phyloP scores from a whole-genome alignment of 192 early-diverging fungal genomes.

The Linnemannia zychae region DNA sequence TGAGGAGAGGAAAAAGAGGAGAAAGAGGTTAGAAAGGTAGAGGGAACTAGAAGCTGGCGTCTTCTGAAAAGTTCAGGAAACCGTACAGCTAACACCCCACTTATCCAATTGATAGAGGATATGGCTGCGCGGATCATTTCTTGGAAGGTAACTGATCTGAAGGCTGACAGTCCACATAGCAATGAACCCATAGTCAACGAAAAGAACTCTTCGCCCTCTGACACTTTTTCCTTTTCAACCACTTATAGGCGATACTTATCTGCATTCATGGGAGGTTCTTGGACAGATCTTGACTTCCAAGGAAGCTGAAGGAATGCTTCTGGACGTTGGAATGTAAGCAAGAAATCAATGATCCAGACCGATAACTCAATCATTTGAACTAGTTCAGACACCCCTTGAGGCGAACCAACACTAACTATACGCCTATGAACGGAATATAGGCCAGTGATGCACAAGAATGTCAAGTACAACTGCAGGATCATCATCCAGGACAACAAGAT shows the following conservation, averaged over 20 bases:
- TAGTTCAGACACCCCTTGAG: no score
- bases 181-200: not conserved
- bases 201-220: not conserved
- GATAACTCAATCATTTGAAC: not conserved
- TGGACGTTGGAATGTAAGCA: slow-evolving; percentile 96
- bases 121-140: slow-evolving; percentile 99
- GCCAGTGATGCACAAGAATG: slow-evolving; percentile 92
- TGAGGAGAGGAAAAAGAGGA: not conserved
- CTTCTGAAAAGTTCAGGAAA: not conserved
- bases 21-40: not conserved
- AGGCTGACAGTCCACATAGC: not conserved
- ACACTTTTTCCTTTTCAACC: not conserved
- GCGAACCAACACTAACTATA: not conserved
- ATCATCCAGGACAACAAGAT: slow-evolving; percentile 85
- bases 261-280: slow-evolving; percentile 96
- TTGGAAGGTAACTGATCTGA: slow-evolving; percentile 75
- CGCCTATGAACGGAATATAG: slow-evolving; percentile 55
- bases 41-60: not conserved
- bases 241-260: slow-evolving; percentile 86
- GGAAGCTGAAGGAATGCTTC: slow-evolving; percentile 80
- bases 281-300: slow-evolving; percentile 76
- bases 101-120: slow-evolving; percentile 71
- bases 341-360: not conserved
- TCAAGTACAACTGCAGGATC: slow-evolving; percentile 98
- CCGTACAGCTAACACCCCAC: not conserved